Base-by-base conservation (phyloP, 2,329 filamentous ascomycete species). In the Xylariomycetidae sp. region DNA sequence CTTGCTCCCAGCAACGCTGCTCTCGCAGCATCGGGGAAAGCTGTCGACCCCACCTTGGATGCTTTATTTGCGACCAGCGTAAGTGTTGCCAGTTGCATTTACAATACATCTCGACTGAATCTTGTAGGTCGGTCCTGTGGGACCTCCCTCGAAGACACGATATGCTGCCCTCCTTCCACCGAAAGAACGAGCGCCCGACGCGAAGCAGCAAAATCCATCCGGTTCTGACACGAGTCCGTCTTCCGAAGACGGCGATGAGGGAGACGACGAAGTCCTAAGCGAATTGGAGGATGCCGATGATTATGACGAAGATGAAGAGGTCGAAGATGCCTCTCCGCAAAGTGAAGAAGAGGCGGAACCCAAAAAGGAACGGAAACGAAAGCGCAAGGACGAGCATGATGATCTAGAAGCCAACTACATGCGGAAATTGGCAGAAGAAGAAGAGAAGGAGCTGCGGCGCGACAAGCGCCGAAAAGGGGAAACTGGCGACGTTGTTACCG, bases 11-110 rank as follows among this genome's bases (percentile, higher is more conserved):
- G 64, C 44, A 60, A 59, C 52, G 48, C 54, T 28, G 47, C 50
- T 36, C 48, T 76, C 39, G 45, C 57, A 32, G 66, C 64, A 41
- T 60, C 68, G 22, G 60, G 64, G 36, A 74, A 74, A 57, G 67
- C 70, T 39, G 67, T 87, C 39, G 82, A 88, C 65, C 80, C 82
- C 56, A 64, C 70, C 35, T 66, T 88, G 46, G 70, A 79, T 50
- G 78, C 80, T 40, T 69, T 88, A 24, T 88, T 88, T 61, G 72
- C 79, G 37, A 67, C 71, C 37, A 87, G 83, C 67, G 82, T 86
- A 72, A 64, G 79, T 72, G 10, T 24, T 27, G 6, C 5, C 16
- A 3, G 10, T 42, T 13, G 35, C 16, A 17, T 32, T 27, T 37
- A 39, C 10, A 43, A 34, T 17, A 18, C 12, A 20, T n/a, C n/a